phyloP scores from a whole-genome alignment of 805 yeast species.

The Kazachstania africana region DNA sequence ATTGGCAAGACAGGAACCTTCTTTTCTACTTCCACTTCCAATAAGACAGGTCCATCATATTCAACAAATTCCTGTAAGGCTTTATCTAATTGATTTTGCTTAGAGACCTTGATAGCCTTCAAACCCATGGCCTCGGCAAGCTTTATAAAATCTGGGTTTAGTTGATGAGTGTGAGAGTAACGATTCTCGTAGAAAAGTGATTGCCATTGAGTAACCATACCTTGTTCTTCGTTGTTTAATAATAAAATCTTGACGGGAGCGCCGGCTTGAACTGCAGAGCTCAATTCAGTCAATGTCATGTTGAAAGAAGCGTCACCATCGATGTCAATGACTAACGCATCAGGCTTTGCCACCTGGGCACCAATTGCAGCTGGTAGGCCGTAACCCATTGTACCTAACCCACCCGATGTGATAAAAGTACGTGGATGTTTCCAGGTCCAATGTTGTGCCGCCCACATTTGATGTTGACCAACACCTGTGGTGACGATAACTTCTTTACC shows the following conservation, averaged over 20 bases:
- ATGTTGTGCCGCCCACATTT: conserved; percentile 99
- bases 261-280: conserved; percentile 87
- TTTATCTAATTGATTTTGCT: conserved; percentile 51
- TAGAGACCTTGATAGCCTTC: conserved; percentile 62
- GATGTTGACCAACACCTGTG: conserved; percentile 99
- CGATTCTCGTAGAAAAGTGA: conserved; percentile 93
- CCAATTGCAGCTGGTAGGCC: conserved; percentile 98
- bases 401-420: conserved; percentile 95
- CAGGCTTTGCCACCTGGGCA: conserved; percentile 93
- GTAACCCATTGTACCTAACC: conserved; percentile 97
- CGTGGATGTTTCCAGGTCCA: conserved; percentile 91
- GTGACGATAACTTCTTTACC: conserved; percentile 76
- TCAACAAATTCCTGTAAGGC: conserved; percentile 61
- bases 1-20: conserved; percentile 92
- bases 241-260: conserved; percentile 85
- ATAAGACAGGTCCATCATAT: conserved; percentile 71
- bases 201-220: conserved; percentile 99
- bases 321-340: conserved; percentile 87
- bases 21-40: conserved; percentile 85
- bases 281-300: conserved; percentile 90
- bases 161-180: conserved; percentile 95
- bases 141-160: conserved; percentile 86
- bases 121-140: conserved; percentile 92
- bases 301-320: conserved; percentile 99
- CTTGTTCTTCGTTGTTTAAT: conserved; percentile 96